Conservation (phyloP, 2,329 filamentous ascomycete species). For the Verticillium klebahnii region DNA sequence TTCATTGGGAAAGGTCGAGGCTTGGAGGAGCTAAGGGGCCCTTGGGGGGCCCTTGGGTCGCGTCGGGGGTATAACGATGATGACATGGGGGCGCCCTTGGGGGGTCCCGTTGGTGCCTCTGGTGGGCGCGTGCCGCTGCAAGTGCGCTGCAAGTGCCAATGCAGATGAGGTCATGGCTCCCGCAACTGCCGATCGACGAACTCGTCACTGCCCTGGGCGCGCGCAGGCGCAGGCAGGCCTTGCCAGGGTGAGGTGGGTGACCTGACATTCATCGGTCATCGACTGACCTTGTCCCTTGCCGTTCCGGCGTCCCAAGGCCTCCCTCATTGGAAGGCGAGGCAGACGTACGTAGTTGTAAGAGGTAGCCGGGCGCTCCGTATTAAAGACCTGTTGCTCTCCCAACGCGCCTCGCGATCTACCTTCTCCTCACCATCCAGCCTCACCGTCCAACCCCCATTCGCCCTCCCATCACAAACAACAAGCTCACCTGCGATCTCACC, state of each 20-base stretch:
- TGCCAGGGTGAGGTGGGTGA: too few species aligned
- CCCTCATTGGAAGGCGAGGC: not conserved
- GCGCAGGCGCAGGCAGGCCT: too few species aligned
- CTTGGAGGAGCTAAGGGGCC: not conserved
- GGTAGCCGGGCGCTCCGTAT: not conserved
- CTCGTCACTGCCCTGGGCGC: slow-evolving; percentile 6
- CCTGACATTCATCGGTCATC: not conserved
- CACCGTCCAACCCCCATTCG: not conserved
- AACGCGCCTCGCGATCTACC: not conserved
- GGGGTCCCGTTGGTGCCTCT: not conserved
- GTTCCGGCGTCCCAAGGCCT: not conserved
- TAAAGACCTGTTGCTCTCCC: not conserved
- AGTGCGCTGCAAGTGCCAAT: not conserved
- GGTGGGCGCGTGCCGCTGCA: not conserved
- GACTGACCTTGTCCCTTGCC: not conserved
- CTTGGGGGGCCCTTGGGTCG: not conserved
- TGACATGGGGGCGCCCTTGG: not conserved
- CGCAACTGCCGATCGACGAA: slow-evolving; percentile 14
- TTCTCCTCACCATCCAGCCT: not conserved
- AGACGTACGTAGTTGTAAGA: not conserved
- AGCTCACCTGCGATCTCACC: not conserved
- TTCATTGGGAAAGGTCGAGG: not conserved
- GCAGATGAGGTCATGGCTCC: slow-evolving; percentile 13
- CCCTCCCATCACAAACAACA: not conserved
- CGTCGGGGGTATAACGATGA: not conserved